phyloP scores from a whole-genome alignment of 139 green algal species.

The Haematococcus lacustris region DNA sequence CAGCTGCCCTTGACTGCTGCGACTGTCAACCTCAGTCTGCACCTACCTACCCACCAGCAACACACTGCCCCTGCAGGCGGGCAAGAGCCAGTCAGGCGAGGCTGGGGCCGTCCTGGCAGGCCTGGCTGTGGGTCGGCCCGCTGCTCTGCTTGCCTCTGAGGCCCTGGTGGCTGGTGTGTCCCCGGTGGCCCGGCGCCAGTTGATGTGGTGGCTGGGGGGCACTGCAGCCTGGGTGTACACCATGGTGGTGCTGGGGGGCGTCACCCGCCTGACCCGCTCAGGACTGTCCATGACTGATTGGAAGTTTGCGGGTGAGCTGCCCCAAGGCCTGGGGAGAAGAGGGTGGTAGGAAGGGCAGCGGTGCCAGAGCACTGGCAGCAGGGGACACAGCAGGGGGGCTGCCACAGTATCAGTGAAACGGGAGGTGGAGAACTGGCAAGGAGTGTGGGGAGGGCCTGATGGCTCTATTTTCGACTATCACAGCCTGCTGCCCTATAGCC shows the following conservation, averaged over 20 bases:
- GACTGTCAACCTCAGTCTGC: too few relatives aligned
- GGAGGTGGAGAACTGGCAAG: neutral
- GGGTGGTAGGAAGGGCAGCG: neutral
- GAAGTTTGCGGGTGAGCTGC: conserved; percentile 86
- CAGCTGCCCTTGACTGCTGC: too few relatives aligned
- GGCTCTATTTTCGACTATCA: neutral
- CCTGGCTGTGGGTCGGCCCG: too few relatives aligned
- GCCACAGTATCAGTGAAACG: neutral
- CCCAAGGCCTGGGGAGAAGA: neutral
- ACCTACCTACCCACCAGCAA: too few relatives aligned
- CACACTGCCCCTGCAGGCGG: too few relatives aligned
- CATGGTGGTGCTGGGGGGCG: conserved; percentile 93
- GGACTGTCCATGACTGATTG: conserved; percentile 99
- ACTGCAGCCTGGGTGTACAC: conserved; percentile 84
- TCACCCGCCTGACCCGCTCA: conserved; percentile 91
- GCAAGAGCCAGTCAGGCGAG: too few relatives aligned
- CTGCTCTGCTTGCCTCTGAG: too few relatives aligned
- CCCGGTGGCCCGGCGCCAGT: conserved; percentile 15
- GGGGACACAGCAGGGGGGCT: neutral
- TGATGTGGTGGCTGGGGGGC: conserved; percentile 76
- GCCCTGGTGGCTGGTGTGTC: conserved; percentile 26
- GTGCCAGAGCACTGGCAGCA: too few relatives aligned
- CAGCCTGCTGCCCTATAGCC: too few relatives aligned
- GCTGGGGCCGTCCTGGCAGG: too few relatives aligned
- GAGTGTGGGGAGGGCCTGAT: neutral